A percentile compares a stretch with the other conserved stretches of the same genome.
These are phyloP conservation scores for Rheum nobile DNA, from an alignment of 148 eudicot genomes.

Conservation along the genomic window DNA sequence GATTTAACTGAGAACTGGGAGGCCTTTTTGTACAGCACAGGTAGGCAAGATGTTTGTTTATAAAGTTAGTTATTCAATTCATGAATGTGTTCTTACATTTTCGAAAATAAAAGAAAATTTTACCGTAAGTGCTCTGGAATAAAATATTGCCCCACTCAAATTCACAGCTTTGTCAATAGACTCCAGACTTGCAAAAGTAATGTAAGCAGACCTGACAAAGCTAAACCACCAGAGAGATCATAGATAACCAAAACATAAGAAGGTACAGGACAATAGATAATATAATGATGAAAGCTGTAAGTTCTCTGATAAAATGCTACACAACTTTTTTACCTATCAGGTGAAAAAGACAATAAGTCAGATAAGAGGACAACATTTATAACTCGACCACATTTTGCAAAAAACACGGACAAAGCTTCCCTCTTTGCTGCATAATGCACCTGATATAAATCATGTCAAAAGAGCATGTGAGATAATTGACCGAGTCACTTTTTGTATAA, in stretches of 20 bases:
- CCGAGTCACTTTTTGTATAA: not conserved
- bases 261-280: not conserved
- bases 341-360: constrained; percentile 8
- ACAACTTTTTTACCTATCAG: constrained; percentile 19
- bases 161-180: constrained; percentile 32
- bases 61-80: not conserved
- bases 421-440: constrained; percentile 33
- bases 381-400: constrained; percentile 31
- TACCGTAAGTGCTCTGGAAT: constrained; percentile 36
- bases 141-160: constrained; percentile 31
- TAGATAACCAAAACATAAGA: not conserved
- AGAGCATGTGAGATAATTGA: not conserved
- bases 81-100: not conserved
- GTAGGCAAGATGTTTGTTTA: not conserved
- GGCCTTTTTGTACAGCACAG: not conserved
- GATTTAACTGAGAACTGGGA: not conserved
- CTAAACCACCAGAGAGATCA: not conserved
- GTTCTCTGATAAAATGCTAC: not conserved
- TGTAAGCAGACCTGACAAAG: constrained; percentile 34
- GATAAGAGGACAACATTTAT: constrained; percentile 17
- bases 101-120: not conserved
- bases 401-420: constrained; percentile 23
- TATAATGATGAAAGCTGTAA: not conserved
- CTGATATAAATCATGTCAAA: constrained; percentile 13
- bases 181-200: constrained; percentile 35